These are phyloP conservation scores for Halteria grandinella DNA, from an alignment of 73 alveolate genomes.

Conservation along the genomic window DNA sequence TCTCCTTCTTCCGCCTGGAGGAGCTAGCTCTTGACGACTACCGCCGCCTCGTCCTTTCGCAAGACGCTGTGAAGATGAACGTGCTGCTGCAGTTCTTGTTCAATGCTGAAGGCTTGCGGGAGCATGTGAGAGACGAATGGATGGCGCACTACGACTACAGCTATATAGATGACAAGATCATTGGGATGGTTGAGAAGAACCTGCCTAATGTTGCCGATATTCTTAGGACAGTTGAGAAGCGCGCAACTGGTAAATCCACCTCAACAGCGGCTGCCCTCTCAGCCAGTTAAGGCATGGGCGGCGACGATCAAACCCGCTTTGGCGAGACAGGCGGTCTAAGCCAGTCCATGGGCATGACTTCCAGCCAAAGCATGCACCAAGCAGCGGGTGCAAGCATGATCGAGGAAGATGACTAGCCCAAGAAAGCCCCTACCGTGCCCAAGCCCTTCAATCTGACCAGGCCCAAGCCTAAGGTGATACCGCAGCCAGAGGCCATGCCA, in stretches of 20 bases:
- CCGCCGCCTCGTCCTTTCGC: conserved; percentile 81
- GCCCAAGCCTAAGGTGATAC: conserved; percentile 91
- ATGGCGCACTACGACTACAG: conserved; percentile 89
- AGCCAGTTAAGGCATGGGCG: conserved; percentile 61
- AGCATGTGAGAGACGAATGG: conserved; percentile 91
- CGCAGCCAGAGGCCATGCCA: conserved; percentile 85
- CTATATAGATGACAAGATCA: conserved; percentile 88
- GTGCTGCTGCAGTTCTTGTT: conserved; percentile 89
- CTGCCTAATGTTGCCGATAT: conserved; percentile 71
- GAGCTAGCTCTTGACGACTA: conserved; percentile 93
- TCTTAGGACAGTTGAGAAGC: conserved; percentile 60
- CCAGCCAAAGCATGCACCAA: too few species aligned
- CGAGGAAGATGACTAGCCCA: conserved; percentile 72
- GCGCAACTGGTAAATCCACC: conserved; percentile 63
- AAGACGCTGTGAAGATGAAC: conserved; percentile 97
- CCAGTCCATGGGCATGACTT: too few species aligned
- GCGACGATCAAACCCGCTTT: conserved; percentile 28
- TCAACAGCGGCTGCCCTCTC: too few species aligned
- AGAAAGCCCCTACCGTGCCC: conserved; percentile 83
- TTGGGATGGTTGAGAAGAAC: conserved; percentile 85
- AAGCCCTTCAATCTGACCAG: conserved; percentile 93
- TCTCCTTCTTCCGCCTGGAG: conserved; percentile 90
- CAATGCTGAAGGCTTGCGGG: conserved; percentile 80
- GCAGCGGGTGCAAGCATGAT: too few species aligned
- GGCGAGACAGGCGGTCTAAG: conserved; percentile 48